Evolutionary conservation across 1,139 yeast species (phyloP), one percentile per base, ranked within the genome.

Genomic region (Starmera stellimalicola): DNA sequence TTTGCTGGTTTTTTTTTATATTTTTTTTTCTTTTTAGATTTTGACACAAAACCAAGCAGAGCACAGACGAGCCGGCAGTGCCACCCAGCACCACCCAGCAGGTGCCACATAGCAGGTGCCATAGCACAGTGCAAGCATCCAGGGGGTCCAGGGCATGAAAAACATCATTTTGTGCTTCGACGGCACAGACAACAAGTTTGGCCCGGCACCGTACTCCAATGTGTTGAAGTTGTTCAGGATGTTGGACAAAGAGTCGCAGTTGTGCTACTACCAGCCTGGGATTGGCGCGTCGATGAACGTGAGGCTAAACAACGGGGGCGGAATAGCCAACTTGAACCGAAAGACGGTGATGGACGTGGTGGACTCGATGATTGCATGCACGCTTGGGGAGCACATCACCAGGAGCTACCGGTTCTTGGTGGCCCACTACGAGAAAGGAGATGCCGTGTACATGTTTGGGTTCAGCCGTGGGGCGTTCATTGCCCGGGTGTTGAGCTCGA

Each of bases 181-280:
- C 55, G 83, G 83, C 2, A 77, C 83, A 0, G 68, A 64, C 22
- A 70, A 66, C 45, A 69, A 68, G 42, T 75, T 76, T 53, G 80
- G 79, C 1, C 64, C 70, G 0, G 54, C 57, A 25, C 76, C 78
- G 0, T 70, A 64, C 39, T 65, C 80, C 3, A 77, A 76, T 47
- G 70, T 73, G 1, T 52, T 76, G 36, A 70, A 68, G 45, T 44
- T 76, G 23, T 77, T 68, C 49, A 58, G 68, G 31, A 54, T 76
- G 52, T 48, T 77, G 20, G 74, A 72, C 10, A 69, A 68, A 37
- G 62, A 63, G 27, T 48, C 54, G 25, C 81, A 75, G 42, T 41
- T 70, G 26, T 72, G 79, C 43, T 75, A 76, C 45, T 77, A 77
- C 45, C 83, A 77, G 43, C 78, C 83, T 2, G 83, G 83, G 0